A percentile compares a stretch with the other conserved stretches of the same genome.
Conservation (phyloP, 768 basidiomycete genomes). For the Coprinopsis strossmayeri region DNA sequence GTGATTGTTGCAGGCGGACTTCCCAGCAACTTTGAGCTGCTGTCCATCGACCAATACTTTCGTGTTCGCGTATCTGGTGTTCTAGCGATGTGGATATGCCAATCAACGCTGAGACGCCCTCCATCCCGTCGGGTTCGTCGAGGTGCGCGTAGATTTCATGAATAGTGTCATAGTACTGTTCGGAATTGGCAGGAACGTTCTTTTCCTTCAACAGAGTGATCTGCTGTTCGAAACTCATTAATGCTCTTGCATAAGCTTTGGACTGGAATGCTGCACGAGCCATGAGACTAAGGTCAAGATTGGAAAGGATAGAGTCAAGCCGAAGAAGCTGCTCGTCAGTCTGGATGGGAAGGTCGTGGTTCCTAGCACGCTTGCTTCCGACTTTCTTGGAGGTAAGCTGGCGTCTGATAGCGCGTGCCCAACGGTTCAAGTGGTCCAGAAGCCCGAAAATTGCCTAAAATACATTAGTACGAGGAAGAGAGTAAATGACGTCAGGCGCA, state of each 20-base stretch:
- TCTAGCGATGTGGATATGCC: conserved; percentile 84
- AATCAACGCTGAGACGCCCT: conserved; percentile 89
- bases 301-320: conserved; percentile 77
- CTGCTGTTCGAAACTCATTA: conserved; percentile 93
- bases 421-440: conserved; percentile 90
- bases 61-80: conserved; percentile 96
- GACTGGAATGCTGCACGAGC: conserved; percentile 92
- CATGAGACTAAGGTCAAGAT: conserved; percentile 83
- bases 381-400: conserved; percentile 44
- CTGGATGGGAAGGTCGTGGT: conserved; percentile 27
- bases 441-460: conserved; percentile 87
- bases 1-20: conserved; percentile 82
- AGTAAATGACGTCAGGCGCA: conserved; percentile 23
- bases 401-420: conserved; percentile 73
- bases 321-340: conserved; percentile 56
- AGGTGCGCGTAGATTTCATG: conserved; percentile 95
- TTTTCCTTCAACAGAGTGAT: conserved; percentile 48
- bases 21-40: conserved; percentile 99
- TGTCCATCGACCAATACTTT: conserved; percentile 95
- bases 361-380: conserved; percentile 45
- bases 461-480: neutral
- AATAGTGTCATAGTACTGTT: conserved; percentile 78
- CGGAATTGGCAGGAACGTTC: conserved; percentile 41
- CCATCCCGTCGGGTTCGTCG: conserved; percentile 99
- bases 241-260: conserved; percentile 87